These are phyloP conservation scores for Eruca vesicaria DNA, from an alignment of 441 rosid genomes.

Conservation along the genomic window DNA sequence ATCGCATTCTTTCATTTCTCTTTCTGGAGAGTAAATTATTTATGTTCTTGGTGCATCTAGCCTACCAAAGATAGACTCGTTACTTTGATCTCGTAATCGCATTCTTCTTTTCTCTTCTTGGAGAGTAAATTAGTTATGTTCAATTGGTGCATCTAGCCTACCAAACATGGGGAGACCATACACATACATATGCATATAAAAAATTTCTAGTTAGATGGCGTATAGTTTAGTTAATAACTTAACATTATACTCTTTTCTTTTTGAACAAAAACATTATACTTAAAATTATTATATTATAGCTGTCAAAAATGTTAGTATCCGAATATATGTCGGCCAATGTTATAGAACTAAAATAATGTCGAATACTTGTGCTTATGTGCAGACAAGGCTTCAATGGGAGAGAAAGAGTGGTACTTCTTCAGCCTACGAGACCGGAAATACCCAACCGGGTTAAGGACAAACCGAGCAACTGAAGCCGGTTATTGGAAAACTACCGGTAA, in stretches of 20 bases:
- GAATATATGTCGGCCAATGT: background rate
- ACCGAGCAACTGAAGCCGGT: conserved; percentile 73
- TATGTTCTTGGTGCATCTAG: conserved; percentile 19
- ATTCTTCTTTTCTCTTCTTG: background rate
- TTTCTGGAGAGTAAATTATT: background rate
- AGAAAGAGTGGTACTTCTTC: conserved; percentile 79
- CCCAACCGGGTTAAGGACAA: conserved; percentile 75
- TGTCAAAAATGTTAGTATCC: background rate
- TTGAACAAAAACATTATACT: too few relatives aligned
- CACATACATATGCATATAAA: background rate
- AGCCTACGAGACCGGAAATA: conserved; percentile 65
- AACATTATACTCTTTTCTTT: too few relatives aligned
- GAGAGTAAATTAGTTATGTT: background rate
- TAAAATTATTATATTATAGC: too few relatives aligned
- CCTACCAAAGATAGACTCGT: conserved; percentile 24
- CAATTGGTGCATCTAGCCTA: conserved; percentile 27
- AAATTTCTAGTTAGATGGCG: background rate
- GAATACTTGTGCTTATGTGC: conserved; percentile 10
- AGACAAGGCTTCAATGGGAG: conserved; percentile 80
- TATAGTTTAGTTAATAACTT: background rate
- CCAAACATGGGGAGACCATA: conserved; percentile 29
- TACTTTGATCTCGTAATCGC: background rate
- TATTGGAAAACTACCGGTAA: conserved; percentile 82
- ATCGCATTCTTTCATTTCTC: too few relatives aligned
- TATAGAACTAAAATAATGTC: background rate